Evolutionary conservation across 2,329 filamentous ascomycete genomes (phyloP).

Genomic region (Cercospora zeina): DNA sequence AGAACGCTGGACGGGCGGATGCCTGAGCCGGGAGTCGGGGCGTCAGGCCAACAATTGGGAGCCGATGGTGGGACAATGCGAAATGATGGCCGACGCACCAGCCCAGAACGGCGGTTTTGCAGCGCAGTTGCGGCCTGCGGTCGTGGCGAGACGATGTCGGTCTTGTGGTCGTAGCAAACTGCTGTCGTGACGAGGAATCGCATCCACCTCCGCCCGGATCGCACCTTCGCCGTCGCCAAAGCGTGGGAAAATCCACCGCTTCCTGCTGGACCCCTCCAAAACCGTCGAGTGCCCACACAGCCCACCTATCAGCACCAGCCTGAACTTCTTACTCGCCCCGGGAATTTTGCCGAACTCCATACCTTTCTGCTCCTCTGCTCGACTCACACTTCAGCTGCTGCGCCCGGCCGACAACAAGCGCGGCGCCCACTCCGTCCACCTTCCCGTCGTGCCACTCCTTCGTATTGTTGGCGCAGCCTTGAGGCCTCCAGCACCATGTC

Average conservation of each 20-base stretch:
- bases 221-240: slow-evolving; percentile 3
- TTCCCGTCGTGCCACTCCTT: neutral
- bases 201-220: neutral
- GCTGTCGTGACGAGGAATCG: neutral
- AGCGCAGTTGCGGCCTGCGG: neutral
- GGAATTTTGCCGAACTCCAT: slow-evolving; percentile 8
- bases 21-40: neutral
- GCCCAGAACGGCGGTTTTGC: neutral
- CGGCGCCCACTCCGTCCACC: neutral
- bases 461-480: slow-evolving; percentile 17
- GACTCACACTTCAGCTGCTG: neutral
- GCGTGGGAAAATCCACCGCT: slow-evolving; percentile 1
- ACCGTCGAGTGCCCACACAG: slow-evolving; percentile 3
- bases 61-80: neutral
- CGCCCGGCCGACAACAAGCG: neutral
- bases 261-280: slow-evolving; percentile 2
- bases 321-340: slow-evolving; percentile 10
- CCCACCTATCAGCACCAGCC: slow-evolving; percentile 3
- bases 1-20: slow-evolving; percentile 8
- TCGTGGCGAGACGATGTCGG: neutral
- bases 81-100: neutral
- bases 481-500: slow-evolving; percentile 61
- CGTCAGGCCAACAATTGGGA: neutral
- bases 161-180: neutral
- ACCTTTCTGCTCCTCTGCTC: slow-evolving; percentile 2